Percentiles rank a stretch among this genome's conserved stretches.
Evolutionary conservation across 2,329 filamentous ascomycete species (phyloP).

Genomic region (Fusarium incarnatum): DNA sequence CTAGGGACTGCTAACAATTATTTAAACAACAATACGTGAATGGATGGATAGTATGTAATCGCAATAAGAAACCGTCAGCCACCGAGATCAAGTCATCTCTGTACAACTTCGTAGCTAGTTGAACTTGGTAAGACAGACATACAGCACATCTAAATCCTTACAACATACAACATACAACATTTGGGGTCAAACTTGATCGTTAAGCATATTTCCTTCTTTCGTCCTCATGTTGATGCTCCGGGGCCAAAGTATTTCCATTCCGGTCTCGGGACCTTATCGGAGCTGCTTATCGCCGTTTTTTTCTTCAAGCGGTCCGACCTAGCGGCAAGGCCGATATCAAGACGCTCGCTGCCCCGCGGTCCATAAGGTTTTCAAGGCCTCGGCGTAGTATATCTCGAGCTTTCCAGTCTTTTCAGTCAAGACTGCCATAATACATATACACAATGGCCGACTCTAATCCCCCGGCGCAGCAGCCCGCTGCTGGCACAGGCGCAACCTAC

Average conservation of each 20-base stretch:
- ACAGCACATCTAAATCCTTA: neutral
- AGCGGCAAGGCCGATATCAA: constrained; percentile 22
- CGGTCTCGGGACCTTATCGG: constrained; percentile 41
- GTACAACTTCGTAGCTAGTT: neutral
- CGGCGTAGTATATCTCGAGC: constrained; percentile 1
- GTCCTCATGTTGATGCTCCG: constrained; percentile 4
- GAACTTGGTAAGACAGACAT: neutral
- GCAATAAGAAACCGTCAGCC: neutral
- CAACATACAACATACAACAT: neutral
- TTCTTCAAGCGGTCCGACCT: constrained; percentile 31
- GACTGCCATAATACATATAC: neutral
- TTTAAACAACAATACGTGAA: neutral
- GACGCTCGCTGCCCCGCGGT: constrained; percentile 23
- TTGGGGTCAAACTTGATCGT: neutral
- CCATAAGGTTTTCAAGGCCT: constrained; percentile 14
- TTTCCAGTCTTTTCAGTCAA: neutral
- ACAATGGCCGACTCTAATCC: constrained; percentile 44
- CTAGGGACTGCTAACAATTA: neutral
- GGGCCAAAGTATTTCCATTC: constrained; percentile 43
- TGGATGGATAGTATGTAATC: neutral
- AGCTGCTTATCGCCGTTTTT: constrained; percentile 26
- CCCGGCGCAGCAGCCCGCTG: constrained; percentile 43
- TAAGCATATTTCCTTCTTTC: neutral
- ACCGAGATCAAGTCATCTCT: neutral
- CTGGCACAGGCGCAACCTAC: constrained; percentile 44